Conservation (phyloP, 2,329 filamentous ascomycete species). For the Penicillium paneum region DNA sequence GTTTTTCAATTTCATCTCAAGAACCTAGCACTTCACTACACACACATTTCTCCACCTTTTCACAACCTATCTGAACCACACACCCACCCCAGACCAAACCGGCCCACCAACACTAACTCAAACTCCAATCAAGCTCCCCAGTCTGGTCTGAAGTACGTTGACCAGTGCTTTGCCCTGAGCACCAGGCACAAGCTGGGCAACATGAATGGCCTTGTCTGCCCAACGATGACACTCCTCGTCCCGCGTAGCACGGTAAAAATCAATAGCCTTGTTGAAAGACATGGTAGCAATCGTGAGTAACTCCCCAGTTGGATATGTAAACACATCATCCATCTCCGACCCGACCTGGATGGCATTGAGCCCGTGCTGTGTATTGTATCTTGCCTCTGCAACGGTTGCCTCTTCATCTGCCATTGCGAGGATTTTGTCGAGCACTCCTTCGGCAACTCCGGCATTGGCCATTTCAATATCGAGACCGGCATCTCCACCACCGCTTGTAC, state of each 20-base stretch:
- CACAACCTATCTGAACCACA: neutral
- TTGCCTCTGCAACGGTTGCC: neutral
- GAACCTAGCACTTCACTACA: neutral
- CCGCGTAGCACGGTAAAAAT: constrained; percentile 43
- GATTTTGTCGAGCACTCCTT: constrained; percentile 36
- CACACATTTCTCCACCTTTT: neutral
- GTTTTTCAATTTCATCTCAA: neutral
- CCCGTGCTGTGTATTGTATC: neutral
- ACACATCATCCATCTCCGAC: neutral
- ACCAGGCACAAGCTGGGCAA: constrained; percentile 29
- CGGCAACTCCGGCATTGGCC: constrained; percentile 27
- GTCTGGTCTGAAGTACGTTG: neutral
- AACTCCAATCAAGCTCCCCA: constrained; percentile 12
- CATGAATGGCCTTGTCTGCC: constrained; percentile 36
- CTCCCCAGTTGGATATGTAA: constrained; percentile 52
- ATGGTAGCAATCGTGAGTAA: constrained; percentile 57
- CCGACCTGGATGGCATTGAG: neutral
- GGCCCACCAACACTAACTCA: neutral
- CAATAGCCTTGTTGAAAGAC: constrained; percentile 56
- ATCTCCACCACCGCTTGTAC: neutral
- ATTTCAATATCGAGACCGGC: neutral
- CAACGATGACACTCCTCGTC: constrained; percentile 36
- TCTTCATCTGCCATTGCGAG: constrained; percentile 21
- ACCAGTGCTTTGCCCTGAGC: constrained; percentile 16
- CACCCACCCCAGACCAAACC: neutral